Conservation (phyloP, 495 filamentous ascomycete genomes). For the Extremus antarcticus region DNA sequence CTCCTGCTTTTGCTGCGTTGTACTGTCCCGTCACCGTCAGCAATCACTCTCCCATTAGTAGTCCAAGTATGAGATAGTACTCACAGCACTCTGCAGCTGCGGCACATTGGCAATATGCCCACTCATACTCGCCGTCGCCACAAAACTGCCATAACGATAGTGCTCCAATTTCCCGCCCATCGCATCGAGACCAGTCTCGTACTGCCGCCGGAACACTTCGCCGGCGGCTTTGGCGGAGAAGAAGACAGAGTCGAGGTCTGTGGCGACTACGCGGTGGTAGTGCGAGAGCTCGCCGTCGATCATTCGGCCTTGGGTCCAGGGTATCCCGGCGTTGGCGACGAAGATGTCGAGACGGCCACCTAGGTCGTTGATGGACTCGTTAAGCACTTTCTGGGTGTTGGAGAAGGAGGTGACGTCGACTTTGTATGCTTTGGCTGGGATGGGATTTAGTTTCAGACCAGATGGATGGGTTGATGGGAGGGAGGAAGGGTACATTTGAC, state of each 20-base stretch:
- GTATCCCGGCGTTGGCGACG: conserved; percentile 27
- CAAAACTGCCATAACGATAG: conserved; percentile 60
- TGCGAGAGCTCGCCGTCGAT: conserved; percentile 34
- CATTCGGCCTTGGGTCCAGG: conserved; percentile 24
- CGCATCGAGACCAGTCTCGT: conserved; percentile 52
- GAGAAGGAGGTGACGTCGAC: conserved; percentile 23
- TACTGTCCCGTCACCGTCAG: conserved; percentile 46
- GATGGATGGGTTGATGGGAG: too few relatives aligned
- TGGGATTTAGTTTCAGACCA: too few relatives aligned
- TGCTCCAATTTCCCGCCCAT: conserved; percentile 54
- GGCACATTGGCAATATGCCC: conserved; percentile 83
- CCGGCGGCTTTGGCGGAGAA: conserved; percentile 74
- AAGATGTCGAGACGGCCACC: conserved; percentile 31
- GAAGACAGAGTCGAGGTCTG: conserved; percentile 73
- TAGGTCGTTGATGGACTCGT: conserved; percentile 22
- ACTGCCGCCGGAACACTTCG: conserved; percentile 53
- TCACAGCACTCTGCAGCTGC: conserved; percentile 51
- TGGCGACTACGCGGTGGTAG: conserved; percentile 58
- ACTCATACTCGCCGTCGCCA: conserved; percentile 71
- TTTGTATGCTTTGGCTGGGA: conserved; percentile 25
- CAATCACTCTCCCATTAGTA: too few relatives aligned
- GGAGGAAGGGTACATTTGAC: conserved; percentile 62
- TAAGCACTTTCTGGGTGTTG: conserved; percentile 16
- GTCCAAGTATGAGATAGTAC: background rate
- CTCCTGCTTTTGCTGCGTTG: conserved; percentile 77